Evolutionary conservation across 2,329 filamentous ascomycete genomes (phyloP), one percentile per base, ranked within the genome.

Genomic region (Fusarium mangiferae): DNA sequence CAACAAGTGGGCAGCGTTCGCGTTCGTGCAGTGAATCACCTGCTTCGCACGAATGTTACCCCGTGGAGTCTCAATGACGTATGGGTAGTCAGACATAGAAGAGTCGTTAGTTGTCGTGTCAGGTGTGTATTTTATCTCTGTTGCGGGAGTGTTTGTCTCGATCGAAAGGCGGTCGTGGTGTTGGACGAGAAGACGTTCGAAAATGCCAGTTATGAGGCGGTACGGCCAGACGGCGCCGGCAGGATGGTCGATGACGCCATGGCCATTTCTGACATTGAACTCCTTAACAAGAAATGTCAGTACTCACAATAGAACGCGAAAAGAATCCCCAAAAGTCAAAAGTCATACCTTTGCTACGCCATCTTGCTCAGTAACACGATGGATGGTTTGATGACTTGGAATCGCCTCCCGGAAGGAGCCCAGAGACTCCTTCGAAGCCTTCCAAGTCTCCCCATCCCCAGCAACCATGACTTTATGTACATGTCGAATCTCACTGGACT

Each of bases 51-150:
- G 30, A 26, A 52, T 15, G 11, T 2, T 0, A 26, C 48, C 48
- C 17, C 48, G 22, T 0, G 30, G 17, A 11, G 48, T 52, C 12
- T 52, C n/a, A 20, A 52, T 6, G 0, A 42, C 4, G 72, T 86
- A 88, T 5, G 80, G 84, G 17, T 78, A 66, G 24, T 70, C 60
- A 3, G 24, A 1, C 8, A 4, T 7, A 3, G 8, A 20, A 2
- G 9, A 15, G 2, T 3, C n/a, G 15, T 36, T 17, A 6, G 0
- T 5, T 4, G 7, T 15, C 12, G 17, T 24, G 2, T 8, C 11
- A 24, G 12, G 9, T 14, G 1, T 11, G 9, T 36, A 26, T 14
- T 20, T 15, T 26, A 52, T 26, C 30, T n/a, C 48, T 20, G 12
- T 52, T 13, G n/a, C 48, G 6, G 48, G 48, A 4, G 48, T 52